Conservation (phyloP, 164 flowering plant genomes). For the Magnolia changhungtana region DNA sequence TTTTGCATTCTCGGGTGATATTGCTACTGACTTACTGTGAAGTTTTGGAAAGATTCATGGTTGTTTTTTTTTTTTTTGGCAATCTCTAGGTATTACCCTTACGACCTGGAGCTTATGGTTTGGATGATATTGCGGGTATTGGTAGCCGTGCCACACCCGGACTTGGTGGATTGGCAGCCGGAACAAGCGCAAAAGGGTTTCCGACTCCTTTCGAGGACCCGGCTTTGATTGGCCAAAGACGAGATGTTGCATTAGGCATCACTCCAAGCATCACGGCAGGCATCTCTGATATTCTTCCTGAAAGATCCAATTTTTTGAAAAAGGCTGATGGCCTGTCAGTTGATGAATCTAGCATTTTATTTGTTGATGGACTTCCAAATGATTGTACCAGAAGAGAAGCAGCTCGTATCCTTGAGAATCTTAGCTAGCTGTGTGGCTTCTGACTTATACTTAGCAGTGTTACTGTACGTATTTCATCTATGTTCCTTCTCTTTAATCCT, state of each 20-base stretch:
- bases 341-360: slow-evolving; percentile 52
- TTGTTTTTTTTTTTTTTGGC: not conserved
- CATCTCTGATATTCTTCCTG: slow-evolving; percentile 33
- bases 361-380: slow-evolving; percentile 70
- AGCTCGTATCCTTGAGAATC: slow-evolving; percentile 62
- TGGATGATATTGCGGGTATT: slow-evolving; percentile 26
- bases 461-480: not conserved
- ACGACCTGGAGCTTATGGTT: slow-evolving; percentile 35
- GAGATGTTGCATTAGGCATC: slow-evolving; percentile 32
- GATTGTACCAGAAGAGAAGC: slow-evolving; percentile 82
- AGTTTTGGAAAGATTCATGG: not conserved
- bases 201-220: slow-evolving; percentile 38
- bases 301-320: slow-evolving; percentile 30
- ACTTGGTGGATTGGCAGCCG: slow-evolving; percentile 33
- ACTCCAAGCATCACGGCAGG: slow-evolving; percentile 24
- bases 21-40: not conserved
- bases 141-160: slow-evolving; percentile 32
- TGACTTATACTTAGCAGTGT: not conserved
- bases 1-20: not conserved
- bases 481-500: slow-evolving; percentile 27
- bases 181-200: slow-evolving; percentile 29
- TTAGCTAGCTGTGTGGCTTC: not conserved
- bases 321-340: slow-evolving; percentile 26
- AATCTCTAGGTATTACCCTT: slow-evolving; percentile 18
- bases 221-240: slow-evolving; percentile 29